Percentiles rank a stretch among this genome's conserved stretches.
Evolutionary conservation across 73 alveolate species (phyloP).

Genomic region (Paramecium octaurelia): DNA sequence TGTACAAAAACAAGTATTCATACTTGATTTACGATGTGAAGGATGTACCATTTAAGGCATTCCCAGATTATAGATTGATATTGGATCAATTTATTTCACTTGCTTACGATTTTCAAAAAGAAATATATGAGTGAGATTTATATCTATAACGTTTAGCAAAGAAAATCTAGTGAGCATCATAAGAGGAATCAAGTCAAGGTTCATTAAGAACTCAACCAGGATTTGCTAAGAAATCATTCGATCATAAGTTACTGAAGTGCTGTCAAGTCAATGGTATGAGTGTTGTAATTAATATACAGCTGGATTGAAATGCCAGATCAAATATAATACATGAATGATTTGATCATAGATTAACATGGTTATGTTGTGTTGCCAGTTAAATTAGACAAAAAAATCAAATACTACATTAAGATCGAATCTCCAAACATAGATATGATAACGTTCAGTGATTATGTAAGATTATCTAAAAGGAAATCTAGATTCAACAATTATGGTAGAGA

Average conservation of each 20-base stretch:
- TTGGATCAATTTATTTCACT: background rate
- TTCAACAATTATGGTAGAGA: constrained; percentile 37
- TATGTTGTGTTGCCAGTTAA: constrained; percentile 9
- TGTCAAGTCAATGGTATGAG: background rate
- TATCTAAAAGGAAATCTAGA: background rate
- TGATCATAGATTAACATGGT: constrained; percentile 15
- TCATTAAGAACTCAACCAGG: background rate
- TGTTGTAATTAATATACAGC: background rate
- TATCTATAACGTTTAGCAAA: constrained; percentile 3
- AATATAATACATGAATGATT: constrained; percentile 20
- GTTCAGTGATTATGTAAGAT: constrained; percentile 32
- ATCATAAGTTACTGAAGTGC: background rate
- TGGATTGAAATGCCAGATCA: constrained; percentile 37
- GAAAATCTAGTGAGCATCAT: background rate
- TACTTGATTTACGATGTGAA: background rate
- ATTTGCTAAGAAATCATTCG: constrained; percentile 10
- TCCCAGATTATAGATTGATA: constrained; percentile 20
- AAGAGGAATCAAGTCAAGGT: constrained; percentile 28
- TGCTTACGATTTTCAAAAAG: constrained; percentile 16
- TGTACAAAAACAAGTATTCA: constrained; percentile 27
- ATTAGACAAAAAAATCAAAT: background rate
- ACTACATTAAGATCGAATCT: background rate
- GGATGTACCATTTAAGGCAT: background rate
- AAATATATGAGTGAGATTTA: constrained; percentile 15
- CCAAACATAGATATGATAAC: constrained; percentile 42